Conservation (phyloP, 805 yeast genomes). For the Starmerella potacharoeniae region DNA sequence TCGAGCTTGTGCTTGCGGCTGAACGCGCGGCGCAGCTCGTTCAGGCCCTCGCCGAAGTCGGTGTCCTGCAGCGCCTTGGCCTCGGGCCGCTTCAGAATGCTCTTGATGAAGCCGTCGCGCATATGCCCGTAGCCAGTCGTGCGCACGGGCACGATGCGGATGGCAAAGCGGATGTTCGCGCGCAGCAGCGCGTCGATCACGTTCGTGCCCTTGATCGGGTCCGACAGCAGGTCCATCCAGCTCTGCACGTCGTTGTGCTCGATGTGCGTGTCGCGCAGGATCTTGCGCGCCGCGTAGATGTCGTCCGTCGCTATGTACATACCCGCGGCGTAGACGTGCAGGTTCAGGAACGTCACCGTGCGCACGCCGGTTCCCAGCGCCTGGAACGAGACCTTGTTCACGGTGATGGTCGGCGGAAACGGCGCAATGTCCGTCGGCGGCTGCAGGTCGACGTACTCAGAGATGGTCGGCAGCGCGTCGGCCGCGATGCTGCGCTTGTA, state of each 20-base stretch:
- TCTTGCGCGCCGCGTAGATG: slow-evolving; percentile 18
- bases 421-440: slow-evolving; percentile 30
- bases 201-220: slow-evolving; percentile 38
- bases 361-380: slow-evolving; percentile 74
- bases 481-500: neutral
- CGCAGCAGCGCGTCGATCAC: slow-evolving; percentile 48
- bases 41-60: slow-evolving; percentile 49
- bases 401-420: slow-evolving; percentile 25
- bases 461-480: slow-evolving; percentile 1
- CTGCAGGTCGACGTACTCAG: slow-evolving; percentile 18
- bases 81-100: slow-evolving; percentile 56
- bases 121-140: slow-evolving; percentile 86
- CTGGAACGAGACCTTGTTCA: slow-evolving; percentile 32
- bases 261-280: slow-evolving; percentile 11
- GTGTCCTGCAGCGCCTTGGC: slow-evolving; percentile 40
- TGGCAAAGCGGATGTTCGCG: slow-evolving; percentile 48
- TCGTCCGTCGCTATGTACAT: slow-evolving; percentile 63
- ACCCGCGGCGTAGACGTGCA: slow-evolving; percentile 83
- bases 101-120: slow-evolving; percentile 77
- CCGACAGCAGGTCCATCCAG: slow-evolving; percentile 31
- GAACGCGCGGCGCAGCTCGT: slow-evolving; percentile 53
- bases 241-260: neutral
- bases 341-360: slow-evolving; percentile 65
- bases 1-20: slow-evolving; percentile 59
- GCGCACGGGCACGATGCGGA: slow-evolving; percentile 74